Percentiles rank a stretch among this genome's conserved stretches.
Conservation (phyloP, 441 rosid genomes). For the Brassica hybrid region DNA sequence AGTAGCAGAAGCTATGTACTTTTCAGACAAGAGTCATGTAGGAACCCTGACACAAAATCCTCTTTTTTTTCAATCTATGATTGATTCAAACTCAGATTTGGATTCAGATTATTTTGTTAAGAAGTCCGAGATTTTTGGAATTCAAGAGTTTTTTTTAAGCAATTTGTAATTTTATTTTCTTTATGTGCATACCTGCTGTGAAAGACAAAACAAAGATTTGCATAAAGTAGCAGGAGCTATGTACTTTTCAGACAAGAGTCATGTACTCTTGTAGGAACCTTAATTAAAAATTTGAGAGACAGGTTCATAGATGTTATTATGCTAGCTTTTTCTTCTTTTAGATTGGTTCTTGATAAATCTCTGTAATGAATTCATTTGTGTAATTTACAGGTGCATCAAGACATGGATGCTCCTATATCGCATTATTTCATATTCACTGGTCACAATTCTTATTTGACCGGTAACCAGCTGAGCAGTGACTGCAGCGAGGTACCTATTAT, state of each 20-base stretch:
- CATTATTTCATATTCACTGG: constrained; percentile 88
- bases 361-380: background rate
- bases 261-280: background rate
- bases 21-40: background rate
- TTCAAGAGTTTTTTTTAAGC: background rate
- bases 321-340: background rate
- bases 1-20: background rate
- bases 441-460: constrained; percentile 89
- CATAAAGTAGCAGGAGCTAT: background rate
- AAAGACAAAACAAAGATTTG: background rate
- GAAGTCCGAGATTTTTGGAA: background rate
- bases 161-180: background rate
- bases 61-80: background rate
- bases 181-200: background rate
- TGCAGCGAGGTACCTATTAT: constrained; percentile 89
- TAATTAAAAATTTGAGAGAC: background rate
- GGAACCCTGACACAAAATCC: background rate
- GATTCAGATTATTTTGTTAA: background rate
- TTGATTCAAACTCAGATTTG: constrained; percentile 1
- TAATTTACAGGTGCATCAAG: constrained; percentile 72
- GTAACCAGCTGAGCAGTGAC: constrained; percentile 92
- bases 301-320: background rate
- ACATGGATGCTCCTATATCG: constrained; percentile 83
- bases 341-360: constrained; percentile 9
- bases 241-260: constrained; percentile 1